Percentiles rank a stretch among this genome's conserved stretches.
Conservation (phyloP, 495 filamentous ascomycete genomes). For the Hyaloscypha variabilis region DNA sequence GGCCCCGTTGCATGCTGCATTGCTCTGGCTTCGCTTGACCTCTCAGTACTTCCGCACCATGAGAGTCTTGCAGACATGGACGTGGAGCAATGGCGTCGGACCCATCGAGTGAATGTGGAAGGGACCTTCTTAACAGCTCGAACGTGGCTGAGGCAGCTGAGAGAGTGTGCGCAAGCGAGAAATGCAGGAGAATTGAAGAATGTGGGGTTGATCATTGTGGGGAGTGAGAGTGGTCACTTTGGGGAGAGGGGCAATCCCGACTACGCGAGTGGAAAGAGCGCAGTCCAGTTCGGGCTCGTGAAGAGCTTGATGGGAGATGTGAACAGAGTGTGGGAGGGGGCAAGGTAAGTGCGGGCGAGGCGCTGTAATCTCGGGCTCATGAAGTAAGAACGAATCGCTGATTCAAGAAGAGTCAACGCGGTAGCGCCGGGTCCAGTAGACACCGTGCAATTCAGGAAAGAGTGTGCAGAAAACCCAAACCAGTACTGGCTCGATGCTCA, state of each 20-base stretch:
- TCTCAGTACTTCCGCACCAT: conserved; percentile 39
- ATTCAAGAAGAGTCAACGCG: conserved; percentile 39
- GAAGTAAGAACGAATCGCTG: not conserved
- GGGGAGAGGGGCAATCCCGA: conserved; percentile 43
- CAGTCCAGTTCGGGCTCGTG: conserved; percentile 43
- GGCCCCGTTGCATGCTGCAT: conserved; percentile 42
- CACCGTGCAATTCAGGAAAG: conserved; percentile 40
- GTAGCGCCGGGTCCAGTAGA: conserved; percentile 46
- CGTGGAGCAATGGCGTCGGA: conserved; percentile 37
- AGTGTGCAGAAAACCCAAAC: conserved; percentile 38
- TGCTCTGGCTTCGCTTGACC: conserved; percentile 43
- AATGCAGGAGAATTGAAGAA: conserved; percentile 30
- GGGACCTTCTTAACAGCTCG: conserved; percentile 46
- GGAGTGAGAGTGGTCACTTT: conserved; percentile 45
- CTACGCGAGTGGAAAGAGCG: conserved; percentile 43
- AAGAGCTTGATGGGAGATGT: conserved; percentile 41
- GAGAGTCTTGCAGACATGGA: conserved; percentile 39
- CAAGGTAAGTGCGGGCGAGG: conserved; percentile 17
- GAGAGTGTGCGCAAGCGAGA: conserved; percentile 14
- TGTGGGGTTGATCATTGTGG: conserved; percentile 43
- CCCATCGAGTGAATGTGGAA: conserved; percentile 42
- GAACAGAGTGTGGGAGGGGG: conserved; percentile 34
- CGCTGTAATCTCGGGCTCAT: no score
- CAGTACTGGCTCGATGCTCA: conserved; percentile 41
- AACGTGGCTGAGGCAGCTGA: conserved; percentile 30